Evolutionary conservation across 257 asterid species (phyloP).

Genomic region (Solanum lignicaule): DNA sequence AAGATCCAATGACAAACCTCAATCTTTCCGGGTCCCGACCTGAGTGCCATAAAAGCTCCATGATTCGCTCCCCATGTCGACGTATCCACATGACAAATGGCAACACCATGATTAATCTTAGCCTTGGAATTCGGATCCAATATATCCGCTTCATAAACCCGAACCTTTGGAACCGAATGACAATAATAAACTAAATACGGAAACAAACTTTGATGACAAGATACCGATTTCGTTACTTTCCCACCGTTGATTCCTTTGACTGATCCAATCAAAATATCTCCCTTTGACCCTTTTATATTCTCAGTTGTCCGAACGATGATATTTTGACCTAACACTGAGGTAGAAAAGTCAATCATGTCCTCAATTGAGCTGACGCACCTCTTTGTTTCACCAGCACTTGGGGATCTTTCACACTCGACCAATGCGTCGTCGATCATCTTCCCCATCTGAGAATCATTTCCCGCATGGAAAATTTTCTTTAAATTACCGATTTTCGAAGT

Average conservation of each 20-base stretch:
- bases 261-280: constrained; percentile 36
- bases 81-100: constrained; percentile 84
- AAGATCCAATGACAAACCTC: constrained; percentile 97
- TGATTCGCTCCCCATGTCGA: constrained; percentile 67
- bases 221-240: constrained; percentile 59
- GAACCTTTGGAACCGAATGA: constrained; percentile 85
- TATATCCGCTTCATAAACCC: constrained; percentile 84
- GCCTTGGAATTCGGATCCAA: constrained; percentile 40
- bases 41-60: constrained; percentile 68
- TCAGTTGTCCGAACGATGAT: constrained; percentile 45
- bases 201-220: constrained; percentile 79
- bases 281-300: constrained; percentile 32
- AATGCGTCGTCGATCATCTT: constrained; percentile 34
- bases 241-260: constrained; percentile 67
- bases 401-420: constrained; percentile 59
- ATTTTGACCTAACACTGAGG: constrained; percentile 56
- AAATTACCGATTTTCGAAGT: constrained; percentile 33
- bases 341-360: constrained; percentile 87
- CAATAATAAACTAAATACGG: constrained; percentile 79
- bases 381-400: constrained; percentile 66
- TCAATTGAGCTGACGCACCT: constrained; percentile 65
- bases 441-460: constrained; percentile 35
- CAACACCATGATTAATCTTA: constrained; percentile 61
- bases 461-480: constrained; percentile 48
- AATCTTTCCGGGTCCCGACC: constrained; percentile 66